Percentiles rank a stretch among this genome's conserved stretches.
phyloP scores from a whole-genome alignment of 495 filamentous ascomycete genomes.

The Tuber brumale region DNA sequence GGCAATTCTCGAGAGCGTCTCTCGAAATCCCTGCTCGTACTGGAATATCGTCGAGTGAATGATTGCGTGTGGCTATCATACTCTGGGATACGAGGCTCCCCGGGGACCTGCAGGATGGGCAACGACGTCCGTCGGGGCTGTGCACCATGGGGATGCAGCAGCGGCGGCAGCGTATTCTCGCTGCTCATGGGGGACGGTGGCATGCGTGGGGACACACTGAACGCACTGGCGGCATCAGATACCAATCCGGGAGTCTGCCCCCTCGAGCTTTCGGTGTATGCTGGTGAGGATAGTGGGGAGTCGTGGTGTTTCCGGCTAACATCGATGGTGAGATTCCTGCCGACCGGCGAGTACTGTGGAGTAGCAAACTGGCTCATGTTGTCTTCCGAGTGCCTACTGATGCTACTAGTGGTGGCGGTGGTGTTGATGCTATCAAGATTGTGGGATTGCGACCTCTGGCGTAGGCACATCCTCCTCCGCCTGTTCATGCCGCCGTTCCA shows the following conservation, averaged over 20 bases:
- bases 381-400: slow-evolving; percentile 32
- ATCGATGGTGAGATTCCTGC: slow-evolving; percentile 47
- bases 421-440: slow-evolving; percentile 42
- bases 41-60: slow-evolving; percentile 24
- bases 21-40: slow-evolving; percentile 4
- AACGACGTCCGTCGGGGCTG: slow-evolving; percentile 32
- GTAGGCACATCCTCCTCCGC: slow-evolving; percentile 49
- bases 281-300: slow-evolving; percentile 64
- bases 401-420: slow-evolving; percentile 21
- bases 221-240: slow-evolving; percentile 62
- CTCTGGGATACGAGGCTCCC: slow-evolving; percentile 23
- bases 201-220: slow-evolving; percentile 52
- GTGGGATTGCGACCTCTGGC: slow-evolving; percentile 46
- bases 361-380: slow-evolving; percentile 24
- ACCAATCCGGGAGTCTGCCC: slow-evolving; percentile 61
- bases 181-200: slow-evolving; percentile 37
- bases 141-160: slow-evolving; percentile 33
- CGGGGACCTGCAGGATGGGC: slow-evolving; percentile 30
- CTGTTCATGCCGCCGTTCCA: slow-evolving; percentile 96
- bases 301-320: slow-evolving; percentile 49
- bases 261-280: slow-evolving; percentile 55
- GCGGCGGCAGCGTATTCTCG: slow-evolving; percentile 40
- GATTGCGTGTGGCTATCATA: slow-evolving; percentile 21
- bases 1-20: slow-evolving; percentile 23
- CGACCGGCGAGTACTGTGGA: slow-evolving; percentile 35